Base-by-base conservation (phyloP, 345 rosid genomes). In the Boechera divaricarpa region DNA sequence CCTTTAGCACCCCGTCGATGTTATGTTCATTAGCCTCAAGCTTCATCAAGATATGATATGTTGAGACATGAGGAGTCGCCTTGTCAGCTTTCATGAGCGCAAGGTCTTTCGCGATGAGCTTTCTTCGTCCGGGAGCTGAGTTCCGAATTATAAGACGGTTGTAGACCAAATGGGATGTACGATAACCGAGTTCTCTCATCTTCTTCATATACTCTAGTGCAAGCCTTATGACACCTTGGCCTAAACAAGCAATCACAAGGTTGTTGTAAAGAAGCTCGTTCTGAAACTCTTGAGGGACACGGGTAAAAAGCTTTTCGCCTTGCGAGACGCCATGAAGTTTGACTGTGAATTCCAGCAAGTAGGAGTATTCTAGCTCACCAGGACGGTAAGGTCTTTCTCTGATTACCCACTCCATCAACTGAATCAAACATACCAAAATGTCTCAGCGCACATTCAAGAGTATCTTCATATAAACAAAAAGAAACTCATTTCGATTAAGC, bases 391-490 rank as follows among this genome's bases (percentile, higher is more conserved):
- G 92, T 75, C 94, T 89, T 86, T 89, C 98, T 39, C 98, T 85
- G 38, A 90, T 89, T 63, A 92, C 83, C 97, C 98, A 94, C 74
- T 94, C 97, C 98, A 94, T 92, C 82, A 90, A 88, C 98, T 94
- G 75, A 54, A 71, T 53, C 74, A 68, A 35, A 47, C 54, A 56
- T 38, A 59, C 61, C 41, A 77, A 11, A 24, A 61, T 9, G 57
- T 10, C 24, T 73, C 12, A 68, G 62, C 36, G 28, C 57, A 32
- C 32, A 64, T 5, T 55, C 55, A 42, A 62, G 3, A 63, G 15
- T 15, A 63, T 28, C 35, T 7, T 36, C 4, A 32, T 45, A 45
- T 10, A 51, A 51, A 35, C 36, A 38, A 10, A 4, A 51, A 35
- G 59, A 42, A n/a, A 39, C 32, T 18, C 38, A 31, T 15, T 44